Percentiles rank a stretch among this genome's conserved stretches.
Conservation (phyloP, 148 eudicot genomes). For the Diospyros kaki region DNA sequence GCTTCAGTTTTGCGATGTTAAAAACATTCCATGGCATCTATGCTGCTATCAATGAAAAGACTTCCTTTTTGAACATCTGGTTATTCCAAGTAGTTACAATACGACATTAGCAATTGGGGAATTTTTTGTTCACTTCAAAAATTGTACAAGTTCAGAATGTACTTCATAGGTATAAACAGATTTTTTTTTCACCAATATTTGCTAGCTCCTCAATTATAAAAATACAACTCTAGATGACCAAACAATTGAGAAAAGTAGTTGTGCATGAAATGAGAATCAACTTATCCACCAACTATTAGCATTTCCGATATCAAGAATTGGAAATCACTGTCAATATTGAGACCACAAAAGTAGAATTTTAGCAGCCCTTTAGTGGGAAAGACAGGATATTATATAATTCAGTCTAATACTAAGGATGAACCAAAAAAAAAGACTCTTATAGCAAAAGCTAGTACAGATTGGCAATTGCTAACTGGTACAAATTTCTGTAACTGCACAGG, state of each 20-base stretch:
- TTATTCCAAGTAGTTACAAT: background rate
- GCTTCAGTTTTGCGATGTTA: background rate
- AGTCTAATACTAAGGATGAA: background rate
- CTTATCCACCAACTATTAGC: background rate
- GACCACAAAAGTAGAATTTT: background rate
- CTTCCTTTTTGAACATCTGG: background rate
- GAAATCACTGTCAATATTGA: background rate
- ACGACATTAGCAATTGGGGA: background rate
- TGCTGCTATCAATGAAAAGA: background rate
- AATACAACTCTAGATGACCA: background rate
- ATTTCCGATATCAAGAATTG: background rate
- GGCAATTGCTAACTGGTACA: background rate
- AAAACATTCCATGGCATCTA: background rate
- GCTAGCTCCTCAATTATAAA: background rate
- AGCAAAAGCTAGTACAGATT: background rate
- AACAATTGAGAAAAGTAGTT: background rate
- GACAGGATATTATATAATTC: background rate
- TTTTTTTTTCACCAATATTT: background rate
- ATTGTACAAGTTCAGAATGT: background rate
- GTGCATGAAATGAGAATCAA: background rate
- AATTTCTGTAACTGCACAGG: background rate
- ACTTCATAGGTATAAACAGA: background rate
- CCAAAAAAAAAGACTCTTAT: background rate
- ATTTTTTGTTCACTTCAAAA: background rate
- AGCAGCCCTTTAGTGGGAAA: background rate